Evolutionary conservation across 2,329 filamentous ascomycete genomes (phyloP), one percentile per base, ranked within the genome.

Genomic region (Epichloe coenophiala): DNA sequence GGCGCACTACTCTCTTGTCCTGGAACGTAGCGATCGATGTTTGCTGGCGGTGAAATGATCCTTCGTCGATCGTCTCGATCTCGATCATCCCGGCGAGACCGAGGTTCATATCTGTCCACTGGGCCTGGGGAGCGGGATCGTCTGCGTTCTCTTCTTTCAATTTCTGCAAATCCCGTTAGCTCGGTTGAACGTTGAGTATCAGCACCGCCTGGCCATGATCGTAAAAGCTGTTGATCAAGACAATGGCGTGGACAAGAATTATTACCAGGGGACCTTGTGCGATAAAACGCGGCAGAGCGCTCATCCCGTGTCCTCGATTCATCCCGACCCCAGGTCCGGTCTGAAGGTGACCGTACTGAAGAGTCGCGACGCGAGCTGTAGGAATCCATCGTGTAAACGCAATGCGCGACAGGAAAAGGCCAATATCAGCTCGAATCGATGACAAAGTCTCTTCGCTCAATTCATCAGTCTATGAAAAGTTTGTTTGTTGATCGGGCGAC

Each of bases 11-110:
- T 67, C 49, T 84, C 80, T 57, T 88, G 83, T 17, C 86, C 85
- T 1, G 88, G 88, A 19, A 93, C 83, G 62, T 93, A 93, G 58
- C 88, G 81, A 64, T 94, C 88, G 56, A 94, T 93, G 52, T 85
- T 86, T 52, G 83, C 77, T 33, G 84, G 71, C 54, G 83, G 71
- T 9, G 82, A 76, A 63, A 76, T 60, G 58, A 87, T 65, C 43
- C 78, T 77, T 52, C 83, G 80, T 50, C 74, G 70, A 58, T 84
- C 81, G 52, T 87, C 81, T 49, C 81, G 62, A 41, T 75, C 72
- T 53, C 77, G 69, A 47, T 88, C 85, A 56, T 89, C 85, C 58
- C 86, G 77, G 45, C 84, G 80, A 47, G 66, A 63, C 49, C 83
- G 76, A 21, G 86, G 86, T 60, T 90, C 85, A 62, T 91, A 91